These are phyloP conservation scores for Pelargonium myrrhifolium DNA, from an alignment of 441 rosid genomes.

Conservation along the genomic window DNA sequence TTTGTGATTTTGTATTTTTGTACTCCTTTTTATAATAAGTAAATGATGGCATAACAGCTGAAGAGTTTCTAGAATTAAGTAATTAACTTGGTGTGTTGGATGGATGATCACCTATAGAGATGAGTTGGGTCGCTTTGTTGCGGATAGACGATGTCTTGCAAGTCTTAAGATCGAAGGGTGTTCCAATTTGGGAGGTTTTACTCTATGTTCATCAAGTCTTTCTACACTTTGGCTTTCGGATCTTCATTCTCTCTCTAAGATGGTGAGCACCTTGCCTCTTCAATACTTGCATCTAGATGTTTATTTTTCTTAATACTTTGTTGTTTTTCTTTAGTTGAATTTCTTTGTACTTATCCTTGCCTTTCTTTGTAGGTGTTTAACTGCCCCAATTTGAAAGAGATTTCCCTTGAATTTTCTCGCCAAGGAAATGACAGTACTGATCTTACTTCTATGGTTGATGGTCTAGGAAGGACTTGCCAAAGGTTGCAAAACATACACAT, in stretches of 20 bases:
- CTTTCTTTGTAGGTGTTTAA: constrained; percentile 46
- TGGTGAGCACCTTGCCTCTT: constrained; percentile 34
- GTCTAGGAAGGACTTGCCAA: constrained; percentile 63
- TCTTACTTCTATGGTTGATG: constrained; percentile 53
- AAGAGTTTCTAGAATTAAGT: too few relatives aligned
- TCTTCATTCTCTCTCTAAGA: constrained; percentile 64
- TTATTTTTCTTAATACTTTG: constrained; percentile 3
- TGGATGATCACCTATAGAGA: constrained; percentile 43
- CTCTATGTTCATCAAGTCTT: constrained; percentile 71
- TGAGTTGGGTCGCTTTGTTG: constrained; percentile 87
- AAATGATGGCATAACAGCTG: too few relatives aligned
- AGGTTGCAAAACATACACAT: constrained; percentile 75
- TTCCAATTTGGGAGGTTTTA: constrained; percentile 68
- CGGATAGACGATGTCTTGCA: constrained; percentile 68
- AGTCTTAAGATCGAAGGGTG: constrained; percentile 94
- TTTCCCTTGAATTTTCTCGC: constrained; percentile 72
- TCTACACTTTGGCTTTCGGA: constrained; percentile 82
- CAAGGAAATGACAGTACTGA: constrained; percentile 74
- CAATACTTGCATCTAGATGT: background rate
- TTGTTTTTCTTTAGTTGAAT: background rate
- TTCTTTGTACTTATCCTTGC: background rate
- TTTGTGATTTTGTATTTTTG: too few relatives aligned
- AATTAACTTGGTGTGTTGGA: too few relatives aligned
- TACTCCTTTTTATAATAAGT: constrained; percentile 8
- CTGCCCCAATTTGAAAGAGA: constrained; percentile 73